Conservation (phyloP, 257 asterid species). For the Ophiorrhiza pumila region DNA sequence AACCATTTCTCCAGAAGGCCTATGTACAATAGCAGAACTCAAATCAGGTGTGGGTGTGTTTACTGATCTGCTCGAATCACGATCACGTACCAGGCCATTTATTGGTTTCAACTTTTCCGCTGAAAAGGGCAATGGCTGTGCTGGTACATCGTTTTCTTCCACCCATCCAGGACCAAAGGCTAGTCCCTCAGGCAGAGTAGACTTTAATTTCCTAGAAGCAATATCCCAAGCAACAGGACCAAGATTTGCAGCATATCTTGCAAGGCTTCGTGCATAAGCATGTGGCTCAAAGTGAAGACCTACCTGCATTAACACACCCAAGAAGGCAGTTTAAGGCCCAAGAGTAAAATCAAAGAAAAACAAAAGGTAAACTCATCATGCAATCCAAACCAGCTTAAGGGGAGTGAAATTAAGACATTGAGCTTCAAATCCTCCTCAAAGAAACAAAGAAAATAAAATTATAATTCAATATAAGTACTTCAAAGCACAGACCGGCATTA, state of each 20-base stretch:
- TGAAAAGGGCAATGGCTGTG: constrained; percentile 35
- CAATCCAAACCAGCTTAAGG: neutral
- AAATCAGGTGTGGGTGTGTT: constrained; percentile 36
- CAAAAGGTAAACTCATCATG: neutral
- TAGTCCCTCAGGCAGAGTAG: constrained; percentile 53
- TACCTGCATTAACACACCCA: constrained; percentile 45
- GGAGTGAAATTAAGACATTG: neutral
- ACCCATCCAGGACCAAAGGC: constrained; percentile 96
- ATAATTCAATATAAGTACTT: neutral
- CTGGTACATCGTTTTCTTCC: constrained; percentile 49
- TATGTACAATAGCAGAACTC: constrained; percentile 26
- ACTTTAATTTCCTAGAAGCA: constrained; percentile 61
- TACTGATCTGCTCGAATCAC: constrained; percentile 34
- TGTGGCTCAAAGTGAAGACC: constrained; percentile 75
- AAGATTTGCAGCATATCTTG: constrained; percentile 75
- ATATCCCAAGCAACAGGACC: constrained; percentile 86
- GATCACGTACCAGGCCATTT: constrained; percentile 28
- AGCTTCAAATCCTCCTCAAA: neutral
- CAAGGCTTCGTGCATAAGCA: constrained; percentile 78
- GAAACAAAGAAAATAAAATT: constrained; percentile 1
- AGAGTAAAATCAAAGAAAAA: neutral
- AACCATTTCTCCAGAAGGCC: constrained; percentile 42
- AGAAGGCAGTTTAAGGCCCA: neutral
- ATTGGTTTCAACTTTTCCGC: constrained; percentile 41
- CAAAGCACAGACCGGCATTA: constrained; percentile 53